These are phyloP conservation scores for Hyparrhenia diplandra DNA, from an alignment of 176 grass and related monocot species.

Conservation along the genomic window DNA sequence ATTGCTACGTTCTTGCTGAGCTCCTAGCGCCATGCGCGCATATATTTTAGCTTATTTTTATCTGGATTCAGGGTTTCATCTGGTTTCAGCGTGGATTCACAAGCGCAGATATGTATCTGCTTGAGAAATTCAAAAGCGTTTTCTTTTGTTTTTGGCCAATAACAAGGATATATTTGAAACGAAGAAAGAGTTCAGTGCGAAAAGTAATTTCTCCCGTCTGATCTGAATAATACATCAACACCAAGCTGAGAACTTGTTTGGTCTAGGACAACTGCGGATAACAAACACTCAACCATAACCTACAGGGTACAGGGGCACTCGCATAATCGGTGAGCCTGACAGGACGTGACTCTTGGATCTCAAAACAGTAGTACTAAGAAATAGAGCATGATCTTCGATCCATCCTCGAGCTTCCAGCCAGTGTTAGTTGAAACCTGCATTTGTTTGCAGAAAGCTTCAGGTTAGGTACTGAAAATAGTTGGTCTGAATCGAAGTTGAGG, in stretches of 20 bases:
- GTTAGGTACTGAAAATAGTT: background rate
- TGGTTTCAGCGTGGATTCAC: background rate
- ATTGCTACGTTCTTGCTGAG: conserved; percentile 82
- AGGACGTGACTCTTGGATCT: background rate
- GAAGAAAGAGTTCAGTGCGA: too few relatives aligned
- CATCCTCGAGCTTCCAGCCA: background rate
- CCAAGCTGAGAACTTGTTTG: background rate
- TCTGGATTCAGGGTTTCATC: background rate
- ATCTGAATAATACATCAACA: background rate
- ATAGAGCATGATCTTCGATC: background rate
- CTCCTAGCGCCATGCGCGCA: background rate
- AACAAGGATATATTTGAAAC: background rate
- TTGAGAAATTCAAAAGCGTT: background rate
- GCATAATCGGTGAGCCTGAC: background rate
- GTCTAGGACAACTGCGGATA: background rate
- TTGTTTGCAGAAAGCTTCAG: background rate
- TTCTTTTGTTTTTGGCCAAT: background rate
- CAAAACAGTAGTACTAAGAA: background rate
- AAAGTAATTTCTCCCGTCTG: background rate
- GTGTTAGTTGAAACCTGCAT: conserved; percentile 61
- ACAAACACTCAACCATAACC: background rate
- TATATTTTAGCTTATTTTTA: background rate
- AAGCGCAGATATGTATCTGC: background rate
- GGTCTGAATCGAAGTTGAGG: background rate
- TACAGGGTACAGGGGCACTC: background rate